Evolutionary conservation across 768 basidiomycete genomes (phyloP).

Genomic region (Cystofilobasidium macerans): DNA sequence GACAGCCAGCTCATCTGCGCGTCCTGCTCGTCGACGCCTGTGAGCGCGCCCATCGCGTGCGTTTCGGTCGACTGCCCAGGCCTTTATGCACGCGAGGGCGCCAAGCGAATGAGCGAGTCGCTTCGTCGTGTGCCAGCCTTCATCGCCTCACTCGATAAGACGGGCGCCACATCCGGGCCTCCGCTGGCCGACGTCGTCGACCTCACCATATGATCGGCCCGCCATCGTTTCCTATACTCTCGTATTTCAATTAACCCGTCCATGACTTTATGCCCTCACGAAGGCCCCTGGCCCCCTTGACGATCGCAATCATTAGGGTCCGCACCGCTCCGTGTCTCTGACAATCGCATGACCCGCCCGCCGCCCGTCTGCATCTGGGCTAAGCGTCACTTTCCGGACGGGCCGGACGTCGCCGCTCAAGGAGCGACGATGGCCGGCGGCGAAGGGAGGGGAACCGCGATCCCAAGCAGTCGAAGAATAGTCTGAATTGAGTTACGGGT

Average conservation of each 20-base stretch:
- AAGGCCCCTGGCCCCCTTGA: background rate
- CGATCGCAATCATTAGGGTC: background rate
- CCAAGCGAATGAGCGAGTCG: slow-evolving; percentile 37
- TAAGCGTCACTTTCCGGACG: background rate
- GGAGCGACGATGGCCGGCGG: background rate
- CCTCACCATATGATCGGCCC: background rate
- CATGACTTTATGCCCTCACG: background rate
- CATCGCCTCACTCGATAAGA: slow-evolving; percentile 12
- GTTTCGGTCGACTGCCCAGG: slow-evolving; percentile 78
- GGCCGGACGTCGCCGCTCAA: background rate
- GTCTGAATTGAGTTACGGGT: slow-evolving; percentile 7
- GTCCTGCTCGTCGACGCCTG: slow-evolving; percentile 53
- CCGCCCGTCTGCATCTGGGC: background rate
- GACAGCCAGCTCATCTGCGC: slow-evolving; percentile 60
- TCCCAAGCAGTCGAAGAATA: slow-evolving; percentile 2
- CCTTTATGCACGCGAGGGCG: slow-evolving; percentile 59
- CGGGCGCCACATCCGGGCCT: background rate
- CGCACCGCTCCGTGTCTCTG: too few relatives aligned
- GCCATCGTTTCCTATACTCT: too few relatives aligned
- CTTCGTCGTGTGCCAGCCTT: slow-evolving; percentile 30
- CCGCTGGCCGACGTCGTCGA: slow-evolving; percentile 6
- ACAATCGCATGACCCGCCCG: background rate
- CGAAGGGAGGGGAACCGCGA: background rate
- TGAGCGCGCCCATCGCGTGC: slow-evolving; percentile 56
- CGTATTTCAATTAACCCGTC: background rate